Percentiles rank a stretch among this genome's conserved stretches.
Evolutionary conservation across 2,329 filamentous ascomycete genomes (phyloP).

Genomic region (Onygenales sp.): DNA sequence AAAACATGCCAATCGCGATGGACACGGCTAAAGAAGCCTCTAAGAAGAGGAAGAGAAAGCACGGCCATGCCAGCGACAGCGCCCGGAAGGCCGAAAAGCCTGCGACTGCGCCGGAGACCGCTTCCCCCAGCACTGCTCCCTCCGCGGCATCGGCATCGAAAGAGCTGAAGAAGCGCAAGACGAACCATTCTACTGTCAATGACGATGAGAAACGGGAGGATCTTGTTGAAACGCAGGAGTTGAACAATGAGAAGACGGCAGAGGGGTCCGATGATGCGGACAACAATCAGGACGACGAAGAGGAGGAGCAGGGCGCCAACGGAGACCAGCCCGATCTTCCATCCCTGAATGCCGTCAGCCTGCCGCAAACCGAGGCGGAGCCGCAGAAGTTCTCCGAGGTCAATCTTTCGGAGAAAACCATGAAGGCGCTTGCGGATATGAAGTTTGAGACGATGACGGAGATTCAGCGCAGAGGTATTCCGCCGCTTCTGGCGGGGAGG

Average conservation of each 20-base stretch:
- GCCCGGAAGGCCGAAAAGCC: slow-evolving; percentile 16
- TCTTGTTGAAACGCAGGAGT: slow-evolving; percentile 13
- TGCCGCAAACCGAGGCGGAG: slow-evolving; percentile 51
- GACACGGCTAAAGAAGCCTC: slow-evolving; percentile 27
- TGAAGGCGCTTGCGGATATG: slow-evolving; percentile 84
- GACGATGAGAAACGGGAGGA: slow-evolving; percentile 23
- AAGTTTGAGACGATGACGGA: slow-evolving; percentile 92
- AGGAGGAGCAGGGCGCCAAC: slow-evolving; percentile 16
- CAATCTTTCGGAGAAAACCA: slow-evolving; percentile 77
- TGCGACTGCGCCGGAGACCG: slow-evolving; percentile 14
- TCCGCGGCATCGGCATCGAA: slow-evolving; percentile 14
- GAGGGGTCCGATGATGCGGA: slow-evolving; percentile 16
- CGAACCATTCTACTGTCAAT: slow-evolving; percentile 26
- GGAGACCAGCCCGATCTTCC: slow-evolving; percentile 38
- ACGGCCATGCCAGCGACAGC: slow-evolving; percentile 20
- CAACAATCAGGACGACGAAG: slow-evolving; percentile 22
- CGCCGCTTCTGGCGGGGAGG: slow-evolving; percentile 75
- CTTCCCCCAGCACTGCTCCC: slow-evolving; percentile 11
- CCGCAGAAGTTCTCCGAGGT: slow-evolving; percentile 70
- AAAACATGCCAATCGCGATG: slow-evolving; percentile 20
- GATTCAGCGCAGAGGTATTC: slow-evolving; percentile 81
- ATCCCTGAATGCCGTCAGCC: slow-evolving; percentile 40
- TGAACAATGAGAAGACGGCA: slow-evolving; percentile 10
- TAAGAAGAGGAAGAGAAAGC: slow-evolving; percentile 40
- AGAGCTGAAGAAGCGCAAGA: slow-evolving; percentile 29